A percentile compares a stretch with the other conserved stretches of the same genome.
phyloP scores from a whole-genome alignment of 2,329 filamentous ascomycete species.

The Fusarium citri region DNA sequence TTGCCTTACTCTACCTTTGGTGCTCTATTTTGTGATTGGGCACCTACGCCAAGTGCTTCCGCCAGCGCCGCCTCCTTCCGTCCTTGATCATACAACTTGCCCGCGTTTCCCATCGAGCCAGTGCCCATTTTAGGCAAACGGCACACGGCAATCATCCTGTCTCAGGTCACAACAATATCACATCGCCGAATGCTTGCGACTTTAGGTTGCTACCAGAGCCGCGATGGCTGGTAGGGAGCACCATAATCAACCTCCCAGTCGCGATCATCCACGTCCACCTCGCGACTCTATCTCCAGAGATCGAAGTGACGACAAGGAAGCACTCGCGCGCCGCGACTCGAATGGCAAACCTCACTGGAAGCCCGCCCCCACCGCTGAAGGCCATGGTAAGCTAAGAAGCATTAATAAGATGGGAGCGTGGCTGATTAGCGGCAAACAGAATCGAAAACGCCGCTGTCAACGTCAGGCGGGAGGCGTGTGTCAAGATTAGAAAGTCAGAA shows the following conservation, averaged over 20 bases:
- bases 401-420: not conserved
- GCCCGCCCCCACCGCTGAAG: conserved; percentile 5
- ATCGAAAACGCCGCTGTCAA: not conserved
- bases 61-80: not conserved
- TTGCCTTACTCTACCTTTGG: not conserved
- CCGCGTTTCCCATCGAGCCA: not conserved
- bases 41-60: not conserved
- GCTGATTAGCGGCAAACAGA: conserved; percentile 12
- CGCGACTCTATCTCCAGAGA: conserved; percentile 5
- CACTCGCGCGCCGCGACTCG: not conserved
- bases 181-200: conserved; percentile 31
- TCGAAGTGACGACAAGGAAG: conserved; percentile 8
- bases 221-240: conserved; percentile 39
- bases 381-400: conserved; percentile 29
- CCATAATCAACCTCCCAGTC: conserved; percentile 13
- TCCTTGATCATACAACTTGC: not conserved
- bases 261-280: conserved; percentile 14
- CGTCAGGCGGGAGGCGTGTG: not conserved
- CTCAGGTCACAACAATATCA: not conserved
- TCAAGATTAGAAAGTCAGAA: conserved; percentile 8
- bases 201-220: conserved; percentile 24
- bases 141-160: not conserved
- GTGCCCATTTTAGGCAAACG: not conserved
- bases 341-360: conserved; percentile 3
- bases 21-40: not conserved